phyloP scores from a whole-genome alignment of 2,329 filamentous ascomycete species.

The Periglandula ipomoeae region DNA sequence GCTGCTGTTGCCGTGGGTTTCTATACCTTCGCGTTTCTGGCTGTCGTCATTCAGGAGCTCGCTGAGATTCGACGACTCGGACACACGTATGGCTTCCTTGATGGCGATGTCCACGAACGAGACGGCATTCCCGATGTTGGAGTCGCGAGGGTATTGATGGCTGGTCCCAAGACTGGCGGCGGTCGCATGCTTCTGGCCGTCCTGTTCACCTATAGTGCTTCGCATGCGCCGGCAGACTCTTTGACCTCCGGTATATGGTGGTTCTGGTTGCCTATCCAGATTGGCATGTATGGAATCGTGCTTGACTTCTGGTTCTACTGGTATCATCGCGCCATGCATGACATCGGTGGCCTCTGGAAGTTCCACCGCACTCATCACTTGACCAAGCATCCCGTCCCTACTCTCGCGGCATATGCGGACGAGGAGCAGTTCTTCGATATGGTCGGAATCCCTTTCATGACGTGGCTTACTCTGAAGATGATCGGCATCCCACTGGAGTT shows the following conservation, averaged over 20 bases:
- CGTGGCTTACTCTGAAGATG: slow-evolving; percentile 23
- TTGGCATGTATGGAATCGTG: slow-evolving; percentile 13
- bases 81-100: slow-evolving; percentile 30
- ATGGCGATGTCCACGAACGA: slow-evolving; percentile 24
- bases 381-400: slow-evolving; percentile 31
- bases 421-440: slow-evolving; percentile 32
- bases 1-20: slow-evolving; percentile 25
- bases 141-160: slow-evolving; percentile 24
- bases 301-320: slow-evolving; percentile 37
- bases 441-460: slow-evolving; percentile 27
- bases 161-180: slow-evolving; percentile 23
- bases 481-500: slow-evolving; percentile 32
- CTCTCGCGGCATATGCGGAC: slow-evolving; percentile 25
- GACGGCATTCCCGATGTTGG: slow-evolving; percentile 29
- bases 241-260: slow-evolving; percentile 13
- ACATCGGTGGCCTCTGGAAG: slow-evolving; percentile 29
- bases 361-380: slow-evolving; percentile 35
- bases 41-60: slow-evolving; percentile 29
- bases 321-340: slow-evolving; percentile 29
- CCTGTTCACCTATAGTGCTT: slow-evolving; percentile 17
- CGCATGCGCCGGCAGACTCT: slow-evolving; percentile 12
- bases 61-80: slow-evolving; percentile 28
- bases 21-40: slow-evolving; percentile 29
- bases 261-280: slow-evolving; percentile 27
- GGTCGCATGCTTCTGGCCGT: slow-evolving; percentile 25